A percentile compares a stretch with the other conserved stretches of the same genome.
Conservation (phyloP, 495 filamentous ascomycete species). For the Xylaria telfairii region DNA sequence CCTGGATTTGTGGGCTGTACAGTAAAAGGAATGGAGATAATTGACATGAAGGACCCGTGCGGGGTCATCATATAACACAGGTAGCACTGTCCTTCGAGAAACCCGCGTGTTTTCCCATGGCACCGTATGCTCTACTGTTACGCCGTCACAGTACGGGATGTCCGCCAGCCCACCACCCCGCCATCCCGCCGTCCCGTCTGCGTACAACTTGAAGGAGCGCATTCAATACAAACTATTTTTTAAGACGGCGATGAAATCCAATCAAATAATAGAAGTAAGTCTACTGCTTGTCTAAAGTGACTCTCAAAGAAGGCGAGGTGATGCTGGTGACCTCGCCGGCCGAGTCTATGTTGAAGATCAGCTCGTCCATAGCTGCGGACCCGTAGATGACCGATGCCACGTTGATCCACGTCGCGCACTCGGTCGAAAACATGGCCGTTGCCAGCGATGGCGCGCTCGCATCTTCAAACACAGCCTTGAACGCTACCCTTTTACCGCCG, state of each 20-base stretch:
- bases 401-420: conserved; percentile 38
- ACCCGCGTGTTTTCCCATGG: too few relatives aligned
- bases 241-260: neutral
- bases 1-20: too few relatives aligned
- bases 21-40: too few relatives aligned
- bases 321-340: conserved; percentile 34
- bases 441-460: conserved; percentile 33
- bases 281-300: conserved; percentile 35
- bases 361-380: conserved; percentile 36
- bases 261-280: neutral
- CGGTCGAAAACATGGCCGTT: conserved; percentile 42
- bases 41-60: too few relatives aligned
- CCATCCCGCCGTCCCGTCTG: too few relatives aligned
- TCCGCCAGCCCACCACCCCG: too few relatives aligned
- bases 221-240: neutral
- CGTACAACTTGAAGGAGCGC: neutral
- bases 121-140: too few relatives aligned
- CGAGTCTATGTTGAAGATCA: conserved; percentile 39
- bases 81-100: too few relatives aligned
- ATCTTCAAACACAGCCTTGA: conserved; percentile 55
- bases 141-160: too few relatives aligned
- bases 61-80: too few relatives aligned
- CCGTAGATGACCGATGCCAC: conserved; percentile 39
- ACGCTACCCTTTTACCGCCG: conserved; percentile 44
- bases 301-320: conserved; percentile 37